phyloP scores from a whole-genome alignment of 495 filamentous ascomycete species.

The Elasticomyces elasticus region DNA sequence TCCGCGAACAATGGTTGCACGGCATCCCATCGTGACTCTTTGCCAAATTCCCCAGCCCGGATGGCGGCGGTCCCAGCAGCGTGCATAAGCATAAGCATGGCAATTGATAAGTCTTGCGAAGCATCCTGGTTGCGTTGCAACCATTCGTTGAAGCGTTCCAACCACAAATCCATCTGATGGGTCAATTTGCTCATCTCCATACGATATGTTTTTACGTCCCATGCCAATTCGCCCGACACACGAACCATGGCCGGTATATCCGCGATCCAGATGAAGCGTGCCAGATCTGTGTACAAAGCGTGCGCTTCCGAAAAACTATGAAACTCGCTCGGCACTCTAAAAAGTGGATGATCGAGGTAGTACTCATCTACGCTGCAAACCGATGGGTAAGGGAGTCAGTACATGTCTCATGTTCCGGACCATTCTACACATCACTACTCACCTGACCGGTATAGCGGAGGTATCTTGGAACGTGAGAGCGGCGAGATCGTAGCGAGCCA shows the following conservation, averaged over 20 bases:
- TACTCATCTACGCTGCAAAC: neutral
- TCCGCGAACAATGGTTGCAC: neutral
- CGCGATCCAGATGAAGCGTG: neutral
- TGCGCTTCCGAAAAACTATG: conserved; percentile 6
- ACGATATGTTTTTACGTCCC: neutral
- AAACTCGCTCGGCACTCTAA: neutral
- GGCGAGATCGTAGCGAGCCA: conserved; percentile 5
- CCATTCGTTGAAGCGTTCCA: neutral
- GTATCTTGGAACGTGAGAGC: conserved; percentile 8
- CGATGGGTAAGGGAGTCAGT: too few species aligned
- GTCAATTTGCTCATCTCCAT: neutral
- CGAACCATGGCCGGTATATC: neutral
- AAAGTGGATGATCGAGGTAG: neutral
- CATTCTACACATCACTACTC: too few species aligned
- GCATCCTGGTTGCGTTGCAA: neutral
- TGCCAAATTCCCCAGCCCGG: neutral
- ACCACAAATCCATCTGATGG: neutral
- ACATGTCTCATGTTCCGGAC: too few species aligned
- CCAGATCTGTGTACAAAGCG: neutral
- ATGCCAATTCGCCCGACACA: neutral
- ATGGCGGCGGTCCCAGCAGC: neutral
- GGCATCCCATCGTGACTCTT: neutral
- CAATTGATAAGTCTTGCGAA: neutral
- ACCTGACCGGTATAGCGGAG: neutral
- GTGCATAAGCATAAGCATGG: neutral